phyloP scores from a whole-genome alignment of 768 basidiomycete genomes.

The Tremella fuciformis region DNA sequence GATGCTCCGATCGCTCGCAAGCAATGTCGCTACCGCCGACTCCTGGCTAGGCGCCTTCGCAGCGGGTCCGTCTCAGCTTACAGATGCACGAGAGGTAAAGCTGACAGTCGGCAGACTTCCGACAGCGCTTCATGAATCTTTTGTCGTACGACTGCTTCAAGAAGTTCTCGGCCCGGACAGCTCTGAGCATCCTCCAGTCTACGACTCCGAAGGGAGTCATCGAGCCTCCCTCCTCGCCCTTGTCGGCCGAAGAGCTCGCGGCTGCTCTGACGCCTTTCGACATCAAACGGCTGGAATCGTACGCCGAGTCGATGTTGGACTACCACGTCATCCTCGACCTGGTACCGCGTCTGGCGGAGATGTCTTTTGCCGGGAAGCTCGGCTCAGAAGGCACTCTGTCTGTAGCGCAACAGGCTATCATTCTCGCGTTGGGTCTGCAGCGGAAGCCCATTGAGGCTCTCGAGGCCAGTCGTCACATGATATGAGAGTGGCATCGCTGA shows the following conservation, averaged over 20 bases:
- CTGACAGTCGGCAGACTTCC: slow-evolving; percentile 65
- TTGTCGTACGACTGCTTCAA: slow-evolving; percentile 86
- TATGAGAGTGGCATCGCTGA: slow-evolving; percentile 52
- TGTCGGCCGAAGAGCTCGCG: slow-evolving; percentile 59
- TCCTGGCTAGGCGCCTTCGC: slow-evolving; percentile 88
- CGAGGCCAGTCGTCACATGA: slow-evolving; percentile 61
- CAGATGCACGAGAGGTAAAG: background rate
- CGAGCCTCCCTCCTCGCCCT: slow-evolving; percentile 23
- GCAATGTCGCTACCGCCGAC: slow-evolving; percentile 63
- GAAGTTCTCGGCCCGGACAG: slow-evolving; percentile 83
- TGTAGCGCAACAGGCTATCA: slow-evolving; percentile 85
- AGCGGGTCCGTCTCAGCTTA: background rate
- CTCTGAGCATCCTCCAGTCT: slow-evolving; percentile 83
- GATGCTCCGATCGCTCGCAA: slow-evolving; percentile 76
- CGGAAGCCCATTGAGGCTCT: slow-evolving; percentile 83
- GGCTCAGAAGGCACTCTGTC: slow-evolving; percentile 68
- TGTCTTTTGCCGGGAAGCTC: slow-evolving; percentile 71
- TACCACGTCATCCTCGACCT: slow-evolving; percentile 95
- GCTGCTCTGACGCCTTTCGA: slow-evolving; percentile 83
- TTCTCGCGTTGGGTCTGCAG: slow-evolving; percentile 85
- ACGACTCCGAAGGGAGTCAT: slow-evolving; percentile 37
- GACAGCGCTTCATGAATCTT: slow-evolving; percentile 79
- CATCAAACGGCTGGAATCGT: slow-evolving; percentile 90
- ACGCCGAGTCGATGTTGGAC: slow-evolving; percentile 85
- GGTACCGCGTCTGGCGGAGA: slow-evolving; percentile 71